phyloP scores from a whole-genome alignment of 2,329 filamentous ascomycete genomes.

The Xylaria sp. region DNA sequence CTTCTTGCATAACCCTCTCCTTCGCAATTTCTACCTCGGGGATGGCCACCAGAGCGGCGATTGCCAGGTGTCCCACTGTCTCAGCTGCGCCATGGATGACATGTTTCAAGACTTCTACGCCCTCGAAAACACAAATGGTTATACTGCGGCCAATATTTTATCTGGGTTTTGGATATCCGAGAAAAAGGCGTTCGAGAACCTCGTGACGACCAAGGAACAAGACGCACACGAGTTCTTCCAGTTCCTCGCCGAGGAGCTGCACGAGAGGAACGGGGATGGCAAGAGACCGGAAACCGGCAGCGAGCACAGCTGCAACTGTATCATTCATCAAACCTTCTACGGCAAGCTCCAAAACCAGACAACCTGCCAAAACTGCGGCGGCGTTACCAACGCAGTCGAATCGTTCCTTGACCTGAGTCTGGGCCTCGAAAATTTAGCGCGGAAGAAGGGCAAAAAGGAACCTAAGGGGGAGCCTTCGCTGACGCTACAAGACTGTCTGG shows the following conservation, averaged over 20 bases:
- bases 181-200: slow-evolving; percentile 75
- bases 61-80: slow-evolving; percentile 72
- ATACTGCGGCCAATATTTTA: slow-evolving; percentile 89
- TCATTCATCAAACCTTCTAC: slow-evolving; percentile 94
- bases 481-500: slow-evolving; percentile 79
- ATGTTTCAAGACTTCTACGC: slow-evolving; percentile 79
- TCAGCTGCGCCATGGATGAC: slow-evolving; percentile 78
- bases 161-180: slow-evolving; percentile 91
- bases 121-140: slow-evolving; percentile 84
- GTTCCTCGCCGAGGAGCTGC: slow-evolving; percentile 91
- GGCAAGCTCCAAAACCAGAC: slow-evolving; percentile 91
- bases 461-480: slow-evolving; percentile 61
- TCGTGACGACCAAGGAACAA: slow-evolving; percentile 93
- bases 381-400: slow-evolving; percentile 83
- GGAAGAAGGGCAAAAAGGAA: slow-evolving; percentile 69
- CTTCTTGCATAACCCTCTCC: slow-evolving; percentile 90
- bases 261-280: slow-evolving; percentile 80
- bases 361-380: slow-evolving; percentile 88
- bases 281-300: slow-evolving; percentile 69
- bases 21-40: slow-evolving; percentile 91
- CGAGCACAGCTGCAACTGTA: slow-evolving; percentile 80
- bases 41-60: slow-evolving; percentile 86
- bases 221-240: slow-evolving; percentile 98
- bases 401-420: slow-evolving; percentile 92
- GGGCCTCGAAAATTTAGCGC: slow-evolving; percentile 80